Evolutionary conservation across 768 basidiomycete genomes (phyloP).

Genomic region (Boletus reticuloceps): DNA sequence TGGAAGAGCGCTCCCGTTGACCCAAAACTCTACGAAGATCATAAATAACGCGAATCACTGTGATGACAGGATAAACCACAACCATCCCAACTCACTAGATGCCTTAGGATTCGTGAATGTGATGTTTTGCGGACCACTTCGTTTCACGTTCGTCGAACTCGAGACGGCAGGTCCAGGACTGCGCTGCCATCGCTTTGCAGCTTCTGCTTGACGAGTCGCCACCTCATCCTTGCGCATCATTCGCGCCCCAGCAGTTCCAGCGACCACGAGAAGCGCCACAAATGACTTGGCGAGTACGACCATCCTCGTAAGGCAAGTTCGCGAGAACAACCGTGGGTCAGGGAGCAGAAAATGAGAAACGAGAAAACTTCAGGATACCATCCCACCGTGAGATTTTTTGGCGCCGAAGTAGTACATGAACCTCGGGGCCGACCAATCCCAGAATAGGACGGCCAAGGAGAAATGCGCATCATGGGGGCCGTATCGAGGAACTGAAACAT

Average conservation of each 20-base stretch:
- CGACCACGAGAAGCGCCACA: constrained; percentile 8
- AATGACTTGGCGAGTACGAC: constrained; percentile 3
- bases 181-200: constrained; percentile 40
- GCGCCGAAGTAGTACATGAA: neutral
- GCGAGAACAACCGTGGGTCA: neutral
- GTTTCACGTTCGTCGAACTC: constrained; percentile 1
- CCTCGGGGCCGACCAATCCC: neutral
- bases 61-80: neutral
- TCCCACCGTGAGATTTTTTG: neutral
- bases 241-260: constrained; percentile 10
- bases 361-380: neutral
- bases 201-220: constrained; percentile 45
- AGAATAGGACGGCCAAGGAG: neutral
- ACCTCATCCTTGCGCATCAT: constrained; percentile 40
- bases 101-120: constrained; percentile 69
- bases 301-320: constrained; percentile 7
- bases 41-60: neutral
- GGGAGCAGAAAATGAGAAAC: neutral
- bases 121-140: constrained; percentile 52
- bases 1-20: constrained; percentile 63
- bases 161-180: neutral
- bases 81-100: constrained; percentile 39
- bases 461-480: neutral
- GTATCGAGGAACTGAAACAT: neutral
- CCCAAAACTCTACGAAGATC: constrained; percentile 57